Evolutionary conservation across 2,329 filamentous ascomycete genomes (phyloP), one percentile per base, ranked within the genome.

Genomic region (Aureobasidium namibiae): DNA sequence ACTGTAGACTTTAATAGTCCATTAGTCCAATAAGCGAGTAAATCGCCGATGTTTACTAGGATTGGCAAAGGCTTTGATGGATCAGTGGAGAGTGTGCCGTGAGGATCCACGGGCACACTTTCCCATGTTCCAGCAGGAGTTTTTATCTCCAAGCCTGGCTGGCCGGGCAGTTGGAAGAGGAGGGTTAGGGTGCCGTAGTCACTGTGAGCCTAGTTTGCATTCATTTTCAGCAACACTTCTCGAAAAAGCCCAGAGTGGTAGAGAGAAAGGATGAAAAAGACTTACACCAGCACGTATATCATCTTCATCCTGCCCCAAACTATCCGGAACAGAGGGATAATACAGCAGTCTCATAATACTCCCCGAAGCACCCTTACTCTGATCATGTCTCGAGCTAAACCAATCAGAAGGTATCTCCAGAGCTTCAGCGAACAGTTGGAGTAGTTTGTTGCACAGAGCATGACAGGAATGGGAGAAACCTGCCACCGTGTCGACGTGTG

Each of bases 11-110:
- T 88, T 63, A 97, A 80, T 48, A 96, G 74, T 0, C 92, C 91
- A 64, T 88, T 87, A 1, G 94, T 97, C 92, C 92, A 97, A 72
- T 95, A 94, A 34, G 84, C 87, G 14, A 89, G 74, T 34, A 88
- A 65, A 68, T 89, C 86, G 0, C 85, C 86, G n/a, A 89, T 87
- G 62, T 87, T 87, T 14, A 87, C 80, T 3, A 87, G 69, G n/a
- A 83, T 90, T 1, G 87, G 92, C 67, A 64, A 68, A 2, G 62
- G 34, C 7, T 31, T 23, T 9, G 39, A 36, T 16, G 23, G 24
- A 11, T 38, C 13, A 9, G n/a, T 36, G 21, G 26, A 4, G 2
- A 31, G 33, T 8, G 49, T 45, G 38, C 39, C 45, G 0, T 48
- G 24, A 1, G 76, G 76, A 58, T 77, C 73, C 0, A 78, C 73